Evolutionary conservation across 495 filamentous ascomycete genomes (phyloP).

Genomic region (Cercophora newfieldiana): DNA sequence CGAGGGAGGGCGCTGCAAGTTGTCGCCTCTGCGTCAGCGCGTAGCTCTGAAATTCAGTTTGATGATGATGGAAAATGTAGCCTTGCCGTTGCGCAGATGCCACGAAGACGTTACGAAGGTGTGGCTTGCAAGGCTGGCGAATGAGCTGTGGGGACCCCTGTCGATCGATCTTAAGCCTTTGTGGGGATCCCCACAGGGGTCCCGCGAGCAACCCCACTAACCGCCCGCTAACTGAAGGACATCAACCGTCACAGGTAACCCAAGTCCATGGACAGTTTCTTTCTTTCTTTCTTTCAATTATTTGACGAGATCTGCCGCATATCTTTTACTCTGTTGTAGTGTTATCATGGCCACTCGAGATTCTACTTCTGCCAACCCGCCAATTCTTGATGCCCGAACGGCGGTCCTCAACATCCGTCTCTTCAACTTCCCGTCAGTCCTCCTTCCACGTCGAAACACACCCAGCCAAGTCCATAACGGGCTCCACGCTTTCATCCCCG

Average conservation of each 20-base stretch:
- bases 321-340: too few species aligned
- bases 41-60: neutral
- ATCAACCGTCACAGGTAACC: neutral
- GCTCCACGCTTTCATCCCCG: neutral
- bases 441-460: too few species aligned
- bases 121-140: conserved; percentile 36
- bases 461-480: too few species aligned
- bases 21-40: neutral
- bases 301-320: too few species aligned
- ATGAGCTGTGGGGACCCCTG: conserved; percentile 15
- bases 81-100: conserved; percentile 16
- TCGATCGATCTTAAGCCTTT: neutral
- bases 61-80: neutral
- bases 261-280: too few species aligned
- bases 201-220: neutral
- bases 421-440: too few species aligned
- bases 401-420: too few species aligned
- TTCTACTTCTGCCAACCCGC: too few species aligned
- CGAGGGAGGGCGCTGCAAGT: neutral
- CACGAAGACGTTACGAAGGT: conserved; percentile 17
- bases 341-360: too few species aligned
- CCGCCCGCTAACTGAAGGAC: neutral
- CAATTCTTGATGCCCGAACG: too few species aligned
- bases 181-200: neutral
- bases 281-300: too few species aligned